A percentile compares a stretch with the other conserved stretches of the same genome.
Conservation (phyloP, 78 protist species). For the Dictyostelium firmibasis region DNA sequence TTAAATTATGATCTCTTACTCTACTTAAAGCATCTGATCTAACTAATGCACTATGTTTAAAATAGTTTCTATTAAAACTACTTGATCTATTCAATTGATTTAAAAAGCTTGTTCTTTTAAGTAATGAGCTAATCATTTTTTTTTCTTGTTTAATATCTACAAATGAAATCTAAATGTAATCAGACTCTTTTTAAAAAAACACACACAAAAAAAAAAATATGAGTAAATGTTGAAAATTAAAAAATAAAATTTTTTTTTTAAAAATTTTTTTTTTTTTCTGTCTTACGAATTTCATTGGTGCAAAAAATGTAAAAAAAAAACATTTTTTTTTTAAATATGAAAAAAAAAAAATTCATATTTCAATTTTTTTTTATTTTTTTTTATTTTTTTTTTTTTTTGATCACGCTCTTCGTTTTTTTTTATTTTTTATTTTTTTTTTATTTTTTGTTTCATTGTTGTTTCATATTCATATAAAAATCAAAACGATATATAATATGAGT, state of each 20-base stretch:
- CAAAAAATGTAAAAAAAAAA: too few species aligned
- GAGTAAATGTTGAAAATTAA: background rate
- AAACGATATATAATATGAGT: background rate
- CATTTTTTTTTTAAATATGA: too few species aligned
- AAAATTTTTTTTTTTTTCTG: background rate
- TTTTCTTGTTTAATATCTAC: background rate
- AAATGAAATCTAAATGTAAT: background rate
- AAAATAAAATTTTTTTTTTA: background rate
- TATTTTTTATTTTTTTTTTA: background rate
- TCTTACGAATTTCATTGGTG: background rate
- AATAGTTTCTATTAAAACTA: background rate
- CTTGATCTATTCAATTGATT: background rate
- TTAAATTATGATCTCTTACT: slow-evolving; percentile 42
- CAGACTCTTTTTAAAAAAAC: background rate
- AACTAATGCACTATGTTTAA: background rate
- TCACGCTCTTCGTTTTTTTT: background rate
- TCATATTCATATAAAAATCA: background rate
- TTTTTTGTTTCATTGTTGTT: background rate
- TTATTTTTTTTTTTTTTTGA: background rate
- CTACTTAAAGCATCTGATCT: slow-evolving; percentile 66
- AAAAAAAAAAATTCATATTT: background rate
- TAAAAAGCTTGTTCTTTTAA: slow-evolving; percentile 7
- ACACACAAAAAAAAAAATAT: background rate
- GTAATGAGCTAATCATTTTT: slow-evolving; percentile 15
- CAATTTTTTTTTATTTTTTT: background rate